These are phyloP conservation scores for Saccharomycopsis capsularis DNA, from an alignment of 805 yeast genomes.

Conservation along the genomic window DNA sequence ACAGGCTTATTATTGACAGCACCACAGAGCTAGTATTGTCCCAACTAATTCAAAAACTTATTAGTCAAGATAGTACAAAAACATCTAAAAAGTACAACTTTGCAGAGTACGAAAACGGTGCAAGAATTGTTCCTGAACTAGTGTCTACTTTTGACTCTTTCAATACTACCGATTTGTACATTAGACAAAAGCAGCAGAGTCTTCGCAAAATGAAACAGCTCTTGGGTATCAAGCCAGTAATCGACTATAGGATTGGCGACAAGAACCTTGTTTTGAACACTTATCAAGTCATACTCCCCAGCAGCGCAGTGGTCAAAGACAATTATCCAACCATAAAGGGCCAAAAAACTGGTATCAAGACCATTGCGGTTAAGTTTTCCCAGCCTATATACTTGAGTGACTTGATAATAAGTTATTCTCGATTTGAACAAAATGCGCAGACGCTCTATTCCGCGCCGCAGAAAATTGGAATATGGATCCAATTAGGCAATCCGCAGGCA, in stretches of 20 bases:
- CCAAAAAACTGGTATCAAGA: constrained; percentile 19
- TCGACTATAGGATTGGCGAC: background rate
- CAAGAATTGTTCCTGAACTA: constrained; percentile 15
- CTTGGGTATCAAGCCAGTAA: background rate
- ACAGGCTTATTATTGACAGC: constrained; percentile 11
- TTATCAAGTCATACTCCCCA: constrained; percentile 18
- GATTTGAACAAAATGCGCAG: constrained; percentile 32
- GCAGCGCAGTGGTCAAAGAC: constrained; percentile 15
- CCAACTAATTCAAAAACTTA: constrained; percentile 7
- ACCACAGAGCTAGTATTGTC: constrained; percentile 18
- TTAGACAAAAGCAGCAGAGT: background rate
- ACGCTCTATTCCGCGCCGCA: constrained; percentile 36
- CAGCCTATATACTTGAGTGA: constrained; percentile 34
- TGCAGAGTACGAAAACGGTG: constrained; percentile 21
- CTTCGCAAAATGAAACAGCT: background rate
- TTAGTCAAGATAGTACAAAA: background rate
- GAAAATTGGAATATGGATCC: constrained; percentile 29
- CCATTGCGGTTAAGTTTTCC: constrained; percentile 31
- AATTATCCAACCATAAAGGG: background rate
- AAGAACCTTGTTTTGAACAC: constrained; percentile 17
- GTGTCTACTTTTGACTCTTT: constrained; percentile 16
- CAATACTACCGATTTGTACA: constrained; percentile 15
- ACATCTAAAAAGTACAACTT: constrained; percentile 10
- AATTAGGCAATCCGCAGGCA: constrained; percentile 22
- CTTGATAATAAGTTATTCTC: constrained; percentile 32